Base-by-base conservation (phyloP, 768 basidiomycete species). In the Cantharellus anzutake region DNA sequence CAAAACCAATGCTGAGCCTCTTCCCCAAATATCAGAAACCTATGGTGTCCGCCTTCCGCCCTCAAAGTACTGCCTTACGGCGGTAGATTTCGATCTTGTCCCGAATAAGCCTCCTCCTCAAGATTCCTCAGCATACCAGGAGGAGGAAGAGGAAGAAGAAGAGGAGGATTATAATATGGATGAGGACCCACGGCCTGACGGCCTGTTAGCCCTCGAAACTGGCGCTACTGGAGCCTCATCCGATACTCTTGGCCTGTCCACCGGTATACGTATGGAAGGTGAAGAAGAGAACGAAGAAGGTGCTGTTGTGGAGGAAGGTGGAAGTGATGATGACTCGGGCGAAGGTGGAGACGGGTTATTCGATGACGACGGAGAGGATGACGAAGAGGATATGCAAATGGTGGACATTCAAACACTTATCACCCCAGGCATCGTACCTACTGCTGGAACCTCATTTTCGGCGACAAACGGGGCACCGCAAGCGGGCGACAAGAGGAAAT, bases 1-100 rank as follows among this genome's bases (percentile, higher is more conserved):
- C 1, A 84, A 89, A 69, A 86, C 85, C 48, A 91, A 91, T 68
- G 78, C 85, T 7, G 75, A 77, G 42, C 84, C 87, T 2, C 76
- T 91, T 20, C 89, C 88, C 39, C 70, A 84, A 1, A 86, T 90
- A n/a, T 84, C 85, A 3, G 88, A 91, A 70, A 83, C 87, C 2
- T 91, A 89, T 70, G 88, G 88, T 41, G 81, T 90, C 56, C 81
- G 88, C 20, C 71, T 91, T n/a, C 88, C 88, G 1, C 77, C 78
- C 7, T 16, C 58, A 3, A 66, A 66, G 42, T 84, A 90, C 5
- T 82, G 84, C 60, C 76, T 91, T 52, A 84, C 85, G 14, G 73
- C 82, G 29, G 79, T 90, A 64, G 83, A 90, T 74, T 91, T 91
- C 72, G 85, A 91, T 67, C 77, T 91, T 62, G 75, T 90, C 3